Evolutionary conservation across 139 green algal genomes (phyloP).

Genomic region (Chlamydomonas schloesseri): DNA sequence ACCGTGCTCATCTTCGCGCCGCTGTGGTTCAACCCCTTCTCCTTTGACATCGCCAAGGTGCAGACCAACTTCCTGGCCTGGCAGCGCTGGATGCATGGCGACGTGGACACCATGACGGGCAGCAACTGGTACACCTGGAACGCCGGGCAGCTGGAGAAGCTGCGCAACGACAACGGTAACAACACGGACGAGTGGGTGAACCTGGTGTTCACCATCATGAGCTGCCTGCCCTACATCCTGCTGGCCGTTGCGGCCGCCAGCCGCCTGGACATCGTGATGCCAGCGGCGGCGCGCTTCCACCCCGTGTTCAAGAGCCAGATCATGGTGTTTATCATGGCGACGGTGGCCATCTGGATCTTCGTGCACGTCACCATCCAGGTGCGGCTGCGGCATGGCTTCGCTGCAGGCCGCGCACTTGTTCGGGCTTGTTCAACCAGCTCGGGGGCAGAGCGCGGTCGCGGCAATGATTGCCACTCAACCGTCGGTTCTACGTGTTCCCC

Average conservation of each 20-base stretch:
- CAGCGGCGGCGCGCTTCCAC: not conserved
- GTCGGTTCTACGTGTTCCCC: too few relatives aligned
- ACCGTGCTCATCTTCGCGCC: slow-evolving; percentile 57
- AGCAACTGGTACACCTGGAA: slow-evolving; percentile 65
- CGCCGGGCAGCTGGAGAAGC: slow-evolving; percentile 58
- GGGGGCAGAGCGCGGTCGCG: too few relatives aligned
- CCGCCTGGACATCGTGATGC: slow-evolving; percentile 49
- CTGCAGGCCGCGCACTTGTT: too few relatives aligned
- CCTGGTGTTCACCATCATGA: slow-evolving; percentile 20
- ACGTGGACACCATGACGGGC: slow-evolving; percentile 56
- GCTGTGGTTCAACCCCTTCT: slow-evolving; percentile 68
- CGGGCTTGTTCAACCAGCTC: too few relatives aligned
- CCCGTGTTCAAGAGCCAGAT: slow-evolving; percentile 40
- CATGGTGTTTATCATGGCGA: slow-evolving; percentile 55
- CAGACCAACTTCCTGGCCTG: slow-evolving; percentile 52
- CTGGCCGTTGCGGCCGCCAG: slow-evolving; percentile 43
- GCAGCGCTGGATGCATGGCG: slow-evolving; percentile 63
- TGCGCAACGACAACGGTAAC: slow-evolving; percentile 62
- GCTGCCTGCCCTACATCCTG: slow-evolving; percentile 45
- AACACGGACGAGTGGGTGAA: slow-evolving; percentile 67
- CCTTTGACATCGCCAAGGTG: slow-evolving; percentile 63
- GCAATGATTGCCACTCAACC: too few relatives aligned
- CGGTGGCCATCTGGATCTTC: slow-evolving; percentile 39
- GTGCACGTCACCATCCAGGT: slow-evolving; percentile 39
- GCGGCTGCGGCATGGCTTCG: not conserved